Evolutionary conservation across 345 rosid species (phyloP).

Genomic region (Brassica juncea): DNA sequence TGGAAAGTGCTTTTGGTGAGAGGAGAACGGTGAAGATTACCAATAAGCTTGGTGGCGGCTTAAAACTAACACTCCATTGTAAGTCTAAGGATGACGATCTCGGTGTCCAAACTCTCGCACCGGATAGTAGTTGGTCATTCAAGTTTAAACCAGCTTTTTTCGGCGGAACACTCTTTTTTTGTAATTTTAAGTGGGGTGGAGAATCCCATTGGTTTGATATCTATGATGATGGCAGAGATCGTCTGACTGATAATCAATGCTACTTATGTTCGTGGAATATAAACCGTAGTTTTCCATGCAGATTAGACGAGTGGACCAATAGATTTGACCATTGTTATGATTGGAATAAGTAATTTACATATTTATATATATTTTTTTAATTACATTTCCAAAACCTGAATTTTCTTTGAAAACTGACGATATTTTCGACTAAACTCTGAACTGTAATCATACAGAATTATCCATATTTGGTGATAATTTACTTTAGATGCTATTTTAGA

Average conservation of each 20-base stretch:
- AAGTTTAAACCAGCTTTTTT: conserved; percentile 9
- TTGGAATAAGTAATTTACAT: background rate
- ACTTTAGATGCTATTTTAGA: background rate
- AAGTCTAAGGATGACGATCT: conserved; percentile 7
- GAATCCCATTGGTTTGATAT: background rate
- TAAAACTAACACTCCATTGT: background rate
- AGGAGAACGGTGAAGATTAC: background rate
- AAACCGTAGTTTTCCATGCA: conserved; percentile 11
- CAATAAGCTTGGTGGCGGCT: conserved; percentile 12
- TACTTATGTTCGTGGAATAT: background rate
- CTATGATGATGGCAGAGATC: background rate
- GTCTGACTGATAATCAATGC: too few species aligned
- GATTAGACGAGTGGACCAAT: background rate
- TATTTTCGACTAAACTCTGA: background rate
- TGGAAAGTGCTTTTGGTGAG: background rate
- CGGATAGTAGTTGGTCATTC: conserved; percentile 17
- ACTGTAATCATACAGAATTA: background rate
- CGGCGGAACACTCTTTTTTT: background rate
- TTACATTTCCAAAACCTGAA: background rate
- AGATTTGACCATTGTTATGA: conserved; percentile 7
- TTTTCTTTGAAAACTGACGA: background rate
- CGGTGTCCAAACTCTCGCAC: background rate
- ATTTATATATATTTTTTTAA: background rate
- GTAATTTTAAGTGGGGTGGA: background rate
- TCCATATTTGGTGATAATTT: background rate